A percentile compares a stretch with the other conserved stretches of the same genome.
Conservation (phyloP, 768 basidiomycete genomes). For the Obba rivulosa region DNA sequence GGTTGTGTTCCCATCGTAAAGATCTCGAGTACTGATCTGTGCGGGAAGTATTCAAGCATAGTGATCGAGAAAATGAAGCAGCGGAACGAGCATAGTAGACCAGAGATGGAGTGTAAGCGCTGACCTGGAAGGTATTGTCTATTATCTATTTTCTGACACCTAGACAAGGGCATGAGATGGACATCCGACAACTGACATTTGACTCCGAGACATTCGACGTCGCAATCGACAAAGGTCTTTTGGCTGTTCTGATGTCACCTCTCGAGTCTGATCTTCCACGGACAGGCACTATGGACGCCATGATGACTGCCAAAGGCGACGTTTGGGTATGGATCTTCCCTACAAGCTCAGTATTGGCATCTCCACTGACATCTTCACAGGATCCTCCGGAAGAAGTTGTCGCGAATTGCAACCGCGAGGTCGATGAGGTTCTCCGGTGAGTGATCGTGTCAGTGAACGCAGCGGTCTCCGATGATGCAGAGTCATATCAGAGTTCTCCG, state of each 20-base stretch:
- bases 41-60: constrained; percentile 61
- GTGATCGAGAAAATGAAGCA: constrained; percentile 70
- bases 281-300: constrained; percentile 79
- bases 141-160: too few relatives aligned
- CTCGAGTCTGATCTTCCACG: background rate
- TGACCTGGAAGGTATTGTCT: background rate
- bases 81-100: constrained; percentile 42
- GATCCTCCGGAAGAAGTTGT: constrained; percentile 71
- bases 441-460: constrained; percentile 10
- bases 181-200: constrained; percentile 65
- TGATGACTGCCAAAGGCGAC: constrained; percentile 80
- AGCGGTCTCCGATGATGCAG: too few relatives aligned
- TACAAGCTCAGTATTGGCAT: background rate
- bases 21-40: background rate
- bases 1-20: constrained; percentile 13
- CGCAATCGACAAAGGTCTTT: constrained; percentile 74
- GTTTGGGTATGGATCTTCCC: constrained; percentile 56
- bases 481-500: constrained; percentile 49
- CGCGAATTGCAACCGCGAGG: constrained; percentile 68
- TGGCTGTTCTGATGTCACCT: background rate
- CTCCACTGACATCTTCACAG: constrained; percentile 30
- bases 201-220: constrained; percentile 63
- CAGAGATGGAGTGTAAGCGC: constrained; percentile 66
- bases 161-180: constrained; percentile 76
- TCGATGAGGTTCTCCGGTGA: constrained; percentile 70